These are phyloP conservation scores for Pseudogymnoascus sp. DNA, from an alignment of 2,329 filamentous ascomycete genomes.

Conservation along the genomic window DNA sequence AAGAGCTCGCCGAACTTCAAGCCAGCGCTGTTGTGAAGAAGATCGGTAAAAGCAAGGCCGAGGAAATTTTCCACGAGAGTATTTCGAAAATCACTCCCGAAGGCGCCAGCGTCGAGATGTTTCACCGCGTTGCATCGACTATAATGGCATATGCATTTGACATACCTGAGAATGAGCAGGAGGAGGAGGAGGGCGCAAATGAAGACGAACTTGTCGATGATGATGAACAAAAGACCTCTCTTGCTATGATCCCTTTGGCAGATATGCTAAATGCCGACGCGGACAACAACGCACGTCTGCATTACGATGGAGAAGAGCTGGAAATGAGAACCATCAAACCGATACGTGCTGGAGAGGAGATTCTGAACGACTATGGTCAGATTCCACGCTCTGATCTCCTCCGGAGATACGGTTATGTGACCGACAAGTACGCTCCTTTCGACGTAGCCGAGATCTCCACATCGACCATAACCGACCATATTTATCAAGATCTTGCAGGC, in stretches of 20 bases:
- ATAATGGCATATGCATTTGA: slow-evolving; percentile 72
- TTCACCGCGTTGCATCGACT: slow-evolving; percentile 57
- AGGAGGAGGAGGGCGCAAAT: slow-evolving; percentile 38
- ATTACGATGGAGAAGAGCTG: slow-evolving; percentile 33
- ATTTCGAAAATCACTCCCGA: slow-evolving; percentile 45
- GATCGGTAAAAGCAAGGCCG: slow-evolving; percentile 53
- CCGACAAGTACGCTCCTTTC: slow-evolving; percentile 53
- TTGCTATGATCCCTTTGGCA: slow-evolving; percentile 64
- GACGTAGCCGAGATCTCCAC: slow-evolving; percentile 58
- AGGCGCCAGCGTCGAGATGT: slow-evolving; percentile 35
- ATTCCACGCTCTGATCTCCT: slow-evolving; percentile 59
- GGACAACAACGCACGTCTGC: slow-evolving; percentile 51
- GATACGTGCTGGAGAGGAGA: slow-evolving; percentile 50
- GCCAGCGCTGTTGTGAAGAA: slow-evolving; percentile 56
- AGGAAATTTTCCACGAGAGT: slow-evolving; percentile 46
- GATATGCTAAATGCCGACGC: slow-evolving; percentile 65
- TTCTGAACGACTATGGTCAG: slow-evolving; percentile 63
- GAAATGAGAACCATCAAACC: slow-evolving; percentile 54
- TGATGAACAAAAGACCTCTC: slow-evolving; percentile 36
- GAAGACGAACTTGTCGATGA: slow-evolving; percentile 38
- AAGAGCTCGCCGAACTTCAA: slow-evolving; percentile 53
- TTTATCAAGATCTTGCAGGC: slow-evolving; percentile 16
- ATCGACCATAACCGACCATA: slow-evolving; percentile 32
- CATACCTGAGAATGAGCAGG: slow-evolving; percentile 32
- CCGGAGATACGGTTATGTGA: slow-evolving; percentile 60